phyloP scores from a whole-genome alignment of 495 filamentous ascomycete species.

The Bombardia bombarda region DNA sequence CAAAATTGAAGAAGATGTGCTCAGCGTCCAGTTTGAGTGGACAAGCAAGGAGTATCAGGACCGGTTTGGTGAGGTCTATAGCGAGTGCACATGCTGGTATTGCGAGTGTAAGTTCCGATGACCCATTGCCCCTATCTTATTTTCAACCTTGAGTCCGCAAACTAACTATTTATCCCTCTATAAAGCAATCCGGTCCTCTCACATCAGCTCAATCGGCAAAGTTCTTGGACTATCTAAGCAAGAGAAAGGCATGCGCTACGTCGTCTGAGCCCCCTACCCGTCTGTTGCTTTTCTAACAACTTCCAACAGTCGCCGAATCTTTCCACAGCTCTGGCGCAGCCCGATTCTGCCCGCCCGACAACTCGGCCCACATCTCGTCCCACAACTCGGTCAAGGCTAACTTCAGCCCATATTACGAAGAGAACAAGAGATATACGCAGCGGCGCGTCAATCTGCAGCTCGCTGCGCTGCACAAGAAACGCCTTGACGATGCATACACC shows the following conservation, averaged over 20 bases:
- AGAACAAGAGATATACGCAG: constrained; percentile 37
- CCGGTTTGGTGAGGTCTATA: constrained; percentile 57
- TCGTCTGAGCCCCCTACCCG: background rate
- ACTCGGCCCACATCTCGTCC: constrained; percentile 63
- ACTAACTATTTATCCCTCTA: background rate
- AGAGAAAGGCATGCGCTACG: constrained; percentile 28
- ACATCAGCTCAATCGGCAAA: constrained; percentile 39
- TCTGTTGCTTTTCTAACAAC: too few species aligned
- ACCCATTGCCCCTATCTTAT: background rate
- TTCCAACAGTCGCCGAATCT: constrained; percentile 39
- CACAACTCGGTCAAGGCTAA: constrained; percentile 49
- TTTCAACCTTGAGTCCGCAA: background rate
- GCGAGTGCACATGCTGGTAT: constrained; percentile 85
- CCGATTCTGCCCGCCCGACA: constrained; percentile 44
- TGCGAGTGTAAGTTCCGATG: constrained; percentile 49
- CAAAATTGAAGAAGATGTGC: constrained; percentile 59
- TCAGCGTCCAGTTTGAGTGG: constrained; percentile 63
- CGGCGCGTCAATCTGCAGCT: constrained; percentile 43
- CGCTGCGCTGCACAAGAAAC: constrained; percentile 31
- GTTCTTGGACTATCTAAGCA: constrained; percentile 34
- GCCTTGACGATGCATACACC: constrained; percentile 54
- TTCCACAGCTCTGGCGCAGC: constrained; percentile 49
- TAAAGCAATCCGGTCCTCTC: constrained; percentile 53
- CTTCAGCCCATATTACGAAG: constrained; percentile 20
- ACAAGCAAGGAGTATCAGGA: constrained; percentile 64